phyloP scores from a whole-genome alignment of 371 early-diverging fungal species.

The Actinomortierella ambigua region DNA sequence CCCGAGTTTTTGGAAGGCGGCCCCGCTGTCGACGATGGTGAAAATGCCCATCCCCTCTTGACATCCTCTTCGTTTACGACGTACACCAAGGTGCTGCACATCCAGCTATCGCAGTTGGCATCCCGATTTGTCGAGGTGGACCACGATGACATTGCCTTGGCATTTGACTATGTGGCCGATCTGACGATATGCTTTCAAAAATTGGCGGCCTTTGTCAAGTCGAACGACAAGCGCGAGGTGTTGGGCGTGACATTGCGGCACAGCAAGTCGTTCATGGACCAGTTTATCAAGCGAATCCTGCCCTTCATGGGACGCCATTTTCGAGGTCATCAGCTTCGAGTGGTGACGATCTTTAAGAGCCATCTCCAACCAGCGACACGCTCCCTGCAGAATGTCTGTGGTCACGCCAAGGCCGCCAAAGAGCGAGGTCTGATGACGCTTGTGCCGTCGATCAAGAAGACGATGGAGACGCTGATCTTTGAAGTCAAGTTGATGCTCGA shows the following conservation, averaged over 20 bases:
- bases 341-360: constrained; percentile 51
- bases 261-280: constrained; percentile 66
- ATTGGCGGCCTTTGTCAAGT: constrained; percentile 60
- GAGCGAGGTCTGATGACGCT: constrained; percentile 62
- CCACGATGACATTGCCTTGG: constrained; percentile 42
- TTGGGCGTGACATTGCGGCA: constrained; percentile 59
- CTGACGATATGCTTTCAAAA: constrained; percentile 59
- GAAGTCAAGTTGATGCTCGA: constrained; percentile 77
- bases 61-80: constrained; percentile 50
- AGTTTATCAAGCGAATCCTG: constrained; percentile 64
- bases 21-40: constrained; percentile 28
- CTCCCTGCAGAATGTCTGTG: constrained; percentile 68
- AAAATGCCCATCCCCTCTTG: constrained; percentile 56
- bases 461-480: constrained; percentile 76
- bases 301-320: constrained; percentile 71
- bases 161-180: constrained; percentile 46
- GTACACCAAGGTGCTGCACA: constrained; percentile 64
- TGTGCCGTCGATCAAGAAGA: constrained; percentile 75
- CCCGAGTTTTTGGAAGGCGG: constrained; percentile 52
- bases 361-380: constrained; percentile 45
- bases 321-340: constrained; percentile 54
- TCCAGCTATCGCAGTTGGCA: constrained; percentile 53
- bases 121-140: constrained; percentile 46
- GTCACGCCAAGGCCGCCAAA: constrained; percentile 76
- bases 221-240: constrained; percentile 53